These are phyloP conservation scores for Saitozyma podzolica DNA, from an alignment of 768 basidiomycete genomes.

Conservation along the genomic window DNA sequence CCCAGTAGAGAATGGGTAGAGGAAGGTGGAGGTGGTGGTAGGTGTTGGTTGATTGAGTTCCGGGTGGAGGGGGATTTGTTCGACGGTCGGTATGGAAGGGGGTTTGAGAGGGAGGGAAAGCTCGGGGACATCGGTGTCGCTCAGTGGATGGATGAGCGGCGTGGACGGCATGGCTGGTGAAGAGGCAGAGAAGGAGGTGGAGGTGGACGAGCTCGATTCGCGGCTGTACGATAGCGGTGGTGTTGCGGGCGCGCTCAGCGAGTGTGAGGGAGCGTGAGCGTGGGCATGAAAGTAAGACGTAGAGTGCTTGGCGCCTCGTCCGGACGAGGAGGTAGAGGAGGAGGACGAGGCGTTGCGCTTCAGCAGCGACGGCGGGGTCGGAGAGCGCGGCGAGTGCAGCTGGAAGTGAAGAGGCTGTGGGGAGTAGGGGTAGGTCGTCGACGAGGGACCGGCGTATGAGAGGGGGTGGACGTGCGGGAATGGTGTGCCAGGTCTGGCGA, in stretches of 20 bases:
- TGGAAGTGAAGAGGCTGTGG: conserved; percentile 32
- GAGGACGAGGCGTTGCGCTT: conserved; percentile 22
- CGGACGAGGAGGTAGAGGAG: conserved; percentile 2
- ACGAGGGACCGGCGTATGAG: not conserved
- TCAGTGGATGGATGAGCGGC: conserved; percentile 5
- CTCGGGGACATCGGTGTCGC: conserved; percentile 8
- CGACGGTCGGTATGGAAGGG: not conserved
- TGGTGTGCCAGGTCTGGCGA: conserved; percentile 27
- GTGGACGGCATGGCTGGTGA: conserved; percentile 8
- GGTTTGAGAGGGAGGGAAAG: not conserved
- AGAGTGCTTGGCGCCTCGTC: not conserved
- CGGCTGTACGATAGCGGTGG: not conserved
- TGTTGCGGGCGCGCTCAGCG: conserved; percentile 5
- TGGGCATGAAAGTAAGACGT: conserved; percentile 2
- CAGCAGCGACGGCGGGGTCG: conserved; percentile 34
- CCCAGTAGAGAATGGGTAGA: no score
- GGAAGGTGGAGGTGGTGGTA: no score
- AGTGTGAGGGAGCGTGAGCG: no score
- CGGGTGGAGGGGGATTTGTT: not conserved
- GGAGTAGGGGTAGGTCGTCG: conserved; percentile 12
- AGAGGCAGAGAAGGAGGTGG: conserved; percentile 3
- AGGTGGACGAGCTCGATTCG: not conserved
- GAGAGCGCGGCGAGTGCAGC: conserved; percentile 15
- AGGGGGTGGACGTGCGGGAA: conserved; percentile 25
- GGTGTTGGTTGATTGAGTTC: no score